Evolutionary conservation across 1,284 basidiomycete species (phyloP).

Genomic region (Coniferiporia sulphurascens): DNA sequence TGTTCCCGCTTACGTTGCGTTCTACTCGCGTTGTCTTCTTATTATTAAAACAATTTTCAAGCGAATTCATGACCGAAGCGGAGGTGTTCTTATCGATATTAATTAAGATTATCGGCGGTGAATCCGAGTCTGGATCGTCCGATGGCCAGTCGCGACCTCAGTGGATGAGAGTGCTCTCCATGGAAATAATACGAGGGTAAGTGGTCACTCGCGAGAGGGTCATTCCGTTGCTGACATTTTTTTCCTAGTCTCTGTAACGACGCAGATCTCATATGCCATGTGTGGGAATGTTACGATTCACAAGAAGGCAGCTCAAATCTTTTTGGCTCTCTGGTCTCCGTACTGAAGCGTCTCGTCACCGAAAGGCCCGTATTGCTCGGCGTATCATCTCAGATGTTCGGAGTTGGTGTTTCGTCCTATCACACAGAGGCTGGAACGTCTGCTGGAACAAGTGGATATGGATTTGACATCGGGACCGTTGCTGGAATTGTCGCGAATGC

Average conservation of each 20-base stretch:
- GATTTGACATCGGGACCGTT: conserved; percentile 64
- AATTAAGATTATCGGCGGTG: conserved; percentile 74
- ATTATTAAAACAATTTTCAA: conserved; percentile 86
- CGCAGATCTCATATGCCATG: conserved; percentile 70
- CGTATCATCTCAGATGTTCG: conserved; percentile 73
- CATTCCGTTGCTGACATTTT: conserved; percentile 1
- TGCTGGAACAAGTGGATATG: conserved; percentile 31
- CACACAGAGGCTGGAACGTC: conserved; percentile 31
- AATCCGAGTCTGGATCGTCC: conserved; percentile 39
- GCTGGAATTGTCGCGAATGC: conserved; percentile 82
- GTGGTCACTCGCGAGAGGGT: conserved; percentile 18
- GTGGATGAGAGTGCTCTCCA: conserved; percentile 87
- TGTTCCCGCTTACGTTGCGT: conserved; percentile 86
- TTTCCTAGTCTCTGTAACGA: conserved; percentile 72
- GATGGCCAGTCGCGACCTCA: conserved; percentile 42
- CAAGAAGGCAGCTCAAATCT: conserved; percentile 60
- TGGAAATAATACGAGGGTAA: conserved; percentile 88
- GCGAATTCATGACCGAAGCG: conserved; percentile 73
- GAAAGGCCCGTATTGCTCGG: conserved; percentile 85
- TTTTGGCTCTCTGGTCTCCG: conserved; percentile 75
- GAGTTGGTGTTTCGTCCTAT: conserved; percentile 54
- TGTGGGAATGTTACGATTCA: conserved; percentile 82
- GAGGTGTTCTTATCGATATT: conserved; percentile 84
- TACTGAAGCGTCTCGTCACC: conserved; percentile 78
- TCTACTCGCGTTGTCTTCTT: conserved; percentile 92